These are phyloP conservation scores for Candida caryicola DNA, from an alignment of 805 yeast species.

Conservation along the genomic window DNA sequence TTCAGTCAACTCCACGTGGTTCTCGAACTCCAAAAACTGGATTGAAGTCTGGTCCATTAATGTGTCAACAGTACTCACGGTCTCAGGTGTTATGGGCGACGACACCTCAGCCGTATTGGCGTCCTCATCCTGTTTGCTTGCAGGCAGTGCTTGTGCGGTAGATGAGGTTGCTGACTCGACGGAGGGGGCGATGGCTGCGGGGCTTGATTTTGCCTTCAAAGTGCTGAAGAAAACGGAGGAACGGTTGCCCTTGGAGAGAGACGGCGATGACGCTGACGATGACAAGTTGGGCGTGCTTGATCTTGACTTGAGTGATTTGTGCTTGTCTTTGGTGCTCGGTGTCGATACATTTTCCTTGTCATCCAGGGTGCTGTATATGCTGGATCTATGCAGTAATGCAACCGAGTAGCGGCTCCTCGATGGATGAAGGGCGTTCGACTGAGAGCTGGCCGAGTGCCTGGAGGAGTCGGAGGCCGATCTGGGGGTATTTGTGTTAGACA, in stretches of 20 bases:
- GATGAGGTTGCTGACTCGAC: constrained; percentile 1
- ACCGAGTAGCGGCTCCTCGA: too few species aligned
- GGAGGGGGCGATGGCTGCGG: constrained; percentile 6
- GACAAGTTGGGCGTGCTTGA: constrained; percentile 23
- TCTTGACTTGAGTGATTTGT: constrained; percentile 15
- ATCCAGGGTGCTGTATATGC: constrained; percentile 1
- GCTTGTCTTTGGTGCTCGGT: neutral
- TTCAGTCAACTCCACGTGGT: constrained; percentile 4
- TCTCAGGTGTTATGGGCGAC: constrained; percentile 13
- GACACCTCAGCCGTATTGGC: constrained; percentile 1
- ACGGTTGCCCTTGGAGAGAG: constrained; percentile 1
- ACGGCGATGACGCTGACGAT: constrained; percentile 2
- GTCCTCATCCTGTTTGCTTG: too few species aligned
- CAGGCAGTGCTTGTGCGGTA: constrained; percentile 2
- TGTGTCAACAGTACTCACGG: constrained; percentile 15
- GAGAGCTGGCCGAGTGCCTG: too few species aligned
- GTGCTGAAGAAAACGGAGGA: constrained; percentile 5
- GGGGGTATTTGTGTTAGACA: neutral
- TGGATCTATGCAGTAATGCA: constrained; percentile 2
- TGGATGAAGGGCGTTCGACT: too few species aligned
- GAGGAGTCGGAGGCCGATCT: too few species aligned
- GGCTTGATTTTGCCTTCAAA: constrained; percentile 4
- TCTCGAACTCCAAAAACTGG: constrained; percentile 16
- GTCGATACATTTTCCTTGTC: constrained; percentile 15
- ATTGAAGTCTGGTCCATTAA: constrained; percentile 18